Evolutionary conservation across 371 early-diverging fungal genomes (phyloP).

Genomic region (Zopfochytrium polystomum): DNA sequence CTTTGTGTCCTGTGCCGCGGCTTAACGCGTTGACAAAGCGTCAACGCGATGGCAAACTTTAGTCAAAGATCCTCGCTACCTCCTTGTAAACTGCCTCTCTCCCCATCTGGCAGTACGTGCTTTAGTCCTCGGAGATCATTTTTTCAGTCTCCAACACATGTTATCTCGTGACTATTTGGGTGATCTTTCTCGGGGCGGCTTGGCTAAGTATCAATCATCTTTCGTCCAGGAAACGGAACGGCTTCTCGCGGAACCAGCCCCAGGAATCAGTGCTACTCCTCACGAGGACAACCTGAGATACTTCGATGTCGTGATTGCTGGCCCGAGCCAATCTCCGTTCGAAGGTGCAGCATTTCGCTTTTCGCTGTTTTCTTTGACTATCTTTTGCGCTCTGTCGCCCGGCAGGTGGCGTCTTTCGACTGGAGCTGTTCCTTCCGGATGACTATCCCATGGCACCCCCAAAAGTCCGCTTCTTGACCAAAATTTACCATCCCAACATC

Average conservation of each 20-base stretch:
- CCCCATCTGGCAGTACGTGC: no score
- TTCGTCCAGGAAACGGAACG: conserved; percentile 96
- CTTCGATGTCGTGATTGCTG: conserved; percentile 96
- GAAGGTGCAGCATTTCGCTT: conserved; percentile 69
- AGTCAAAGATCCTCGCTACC: no score
- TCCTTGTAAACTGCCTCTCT: no score
- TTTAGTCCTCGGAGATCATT: not conserved
- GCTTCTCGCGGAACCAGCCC: conserved; percentile 88
- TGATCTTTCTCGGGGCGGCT: no score
- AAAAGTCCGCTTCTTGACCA: conserved; percentile 95
- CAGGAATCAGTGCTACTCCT: conserved; percentile 89
- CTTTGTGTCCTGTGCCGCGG: no score
- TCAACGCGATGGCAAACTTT: no score
- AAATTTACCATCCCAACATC: conserved; percentile 99
- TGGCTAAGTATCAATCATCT: not conserved
- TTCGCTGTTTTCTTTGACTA: not conserved
- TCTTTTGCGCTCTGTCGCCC: not conserved
- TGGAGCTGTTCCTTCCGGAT: conserved; percentile 95
- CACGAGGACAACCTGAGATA: conserved; percentile 95
- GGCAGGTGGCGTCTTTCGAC: conserved; percentile 90
- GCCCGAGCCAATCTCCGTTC: conserved; percentile 95
- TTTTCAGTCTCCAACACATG: not conserved
- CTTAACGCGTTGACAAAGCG: no score
- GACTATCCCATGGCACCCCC: conserved; percentile 99
- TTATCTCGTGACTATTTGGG: no score